Conservation (phyloP, 768 basidiomycete genomes). For the Cystofilobasidium capitatum region DNA sequence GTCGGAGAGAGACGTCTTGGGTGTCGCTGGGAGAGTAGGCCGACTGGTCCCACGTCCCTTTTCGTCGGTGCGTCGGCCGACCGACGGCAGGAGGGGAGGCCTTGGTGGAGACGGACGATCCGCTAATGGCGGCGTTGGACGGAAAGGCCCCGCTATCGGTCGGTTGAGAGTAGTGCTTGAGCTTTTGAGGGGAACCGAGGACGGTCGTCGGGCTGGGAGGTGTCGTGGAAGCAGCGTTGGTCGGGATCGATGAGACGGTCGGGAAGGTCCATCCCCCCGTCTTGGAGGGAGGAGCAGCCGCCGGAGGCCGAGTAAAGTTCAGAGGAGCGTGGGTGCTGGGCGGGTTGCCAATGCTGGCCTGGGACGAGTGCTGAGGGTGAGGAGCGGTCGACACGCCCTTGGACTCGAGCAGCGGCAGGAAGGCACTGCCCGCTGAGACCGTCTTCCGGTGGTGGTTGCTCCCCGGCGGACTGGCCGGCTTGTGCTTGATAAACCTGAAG, state of each 20-base stretch:
- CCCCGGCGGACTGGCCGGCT: not conserved
- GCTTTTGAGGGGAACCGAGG: too few species aligned
- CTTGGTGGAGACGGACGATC: not conserved
- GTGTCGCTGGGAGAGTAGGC: not conserved
- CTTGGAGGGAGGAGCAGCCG: not conserved
- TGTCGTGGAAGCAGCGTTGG: too few species aligned
- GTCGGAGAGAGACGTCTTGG: not conserved
- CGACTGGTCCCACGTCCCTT: conserved; percentile 2
- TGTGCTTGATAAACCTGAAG: conserved; percentile 51
- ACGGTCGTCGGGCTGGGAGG: too few species aligned
- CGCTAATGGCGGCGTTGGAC: not conserved
- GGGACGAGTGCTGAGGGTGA: not conserved
- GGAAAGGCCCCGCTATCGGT: too few species aligned
- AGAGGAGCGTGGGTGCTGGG: not conserved
- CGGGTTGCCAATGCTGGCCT: not conserved
- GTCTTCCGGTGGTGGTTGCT: not conserved
- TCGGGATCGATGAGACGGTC: too few species aligned
- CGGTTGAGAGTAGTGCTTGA: too few species aligned
- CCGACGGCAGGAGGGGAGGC: not conserved
- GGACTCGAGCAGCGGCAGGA: conserved; percentile 24
- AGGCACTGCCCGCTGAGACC: conserved; percentile 7
- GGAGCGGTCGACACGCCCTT: conserved; percentile 5
- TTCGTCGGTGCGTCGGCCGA: not conserved
- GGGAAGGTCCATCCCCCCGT: not conserved
- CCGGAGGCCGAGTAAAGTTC: conserved; percentile 1